Conservation (phyloP, 768 basidiomycete genomes). For the Russula lepida region DNA sequence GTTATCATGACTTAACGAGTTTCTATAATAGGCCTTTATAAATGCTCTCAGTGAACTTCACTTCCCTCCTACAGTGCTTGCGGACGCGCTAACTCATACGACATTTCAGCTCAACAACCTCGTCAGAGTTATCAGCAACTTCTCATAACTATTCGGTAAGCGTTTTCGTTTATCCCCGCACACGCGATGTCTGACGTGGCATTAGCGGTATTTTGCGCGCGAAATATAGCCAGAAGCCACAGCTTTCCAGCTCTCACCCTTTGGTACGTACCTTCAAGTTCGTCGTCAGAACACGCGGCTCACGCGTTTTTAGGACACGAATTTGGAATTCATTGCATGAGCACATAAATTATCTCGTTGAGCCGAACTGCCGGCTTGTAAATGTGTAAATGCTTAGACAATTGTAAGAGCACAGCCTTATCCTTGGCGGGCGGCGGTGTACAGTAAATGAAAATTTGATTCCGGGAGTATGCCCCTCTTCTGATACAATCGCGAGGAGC, state of each 20-base stretch:
- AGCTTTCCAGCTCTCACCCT: conserved; percentile 63
- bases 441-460: no score
- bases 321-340: conserved; percentile 28
- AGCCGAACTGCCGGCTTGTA: not conserved
- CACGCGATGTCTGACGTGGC: not conserved
- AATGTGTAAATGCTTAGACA: no score
- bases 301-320: conserved; percentile 25
- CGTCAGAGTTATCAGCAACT: conserved; percentile 60
- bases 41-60: conserved; percentile 41
- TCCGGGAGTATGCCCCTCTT: no score
- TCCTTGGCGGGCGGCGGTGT: no score
- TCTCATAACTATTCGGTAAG: conserved; percentile 47
- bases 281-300: not conserved
- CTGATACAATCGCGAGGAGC: no score
- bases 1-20: not conserved
- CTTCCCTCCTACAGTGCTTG: not conserved
- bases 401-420: no score
- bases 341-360: not conserved
- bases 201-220: conserved; percentile 45
- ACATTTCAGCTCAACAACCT: conserved; percentile 36
- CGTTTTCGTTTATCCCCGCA: not conserved
- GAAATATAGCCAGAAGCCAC: conserved; percentile 60
- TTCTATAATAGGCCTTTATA: conserved; percentile 49
- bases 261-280: conserved; percentile 38
- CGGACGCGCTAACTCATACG: not conserved